Evolutionary conservation across 2,329 filamentous ascomycete species (phyloP).

Genomic region (Neoascochyta sp.): DNA sequence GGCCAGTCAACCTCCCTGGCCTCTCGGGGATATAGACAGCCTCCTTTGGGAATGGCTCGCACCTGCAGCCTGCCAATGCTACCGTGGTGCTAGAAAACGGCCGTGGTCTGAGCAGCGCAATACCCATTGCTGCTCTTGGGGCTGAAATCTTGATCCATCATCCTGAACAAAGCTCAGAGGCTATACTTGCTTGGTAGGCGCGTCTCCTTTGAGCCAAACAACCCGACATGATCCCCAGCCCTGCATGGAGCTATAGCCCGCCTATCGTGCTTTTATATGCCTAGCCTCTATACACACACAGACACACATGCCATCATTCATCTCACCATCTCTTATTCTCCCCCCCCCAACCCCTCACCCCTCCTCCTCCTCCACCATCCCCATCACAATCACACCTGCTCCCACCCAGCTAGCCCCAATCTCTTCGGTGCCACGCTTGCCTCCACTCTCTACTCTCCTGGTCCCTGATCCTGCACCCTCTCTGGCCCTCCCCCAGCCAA

Average conservation of each 20-base stretch:
- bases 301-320: conserved; percentile 25
- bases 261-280: conserved; percentile 34
- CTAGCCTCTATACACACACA: conserved; percentile 22
- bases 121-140: conserved; percentile 43
- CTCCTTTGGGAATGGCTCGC: conserved; percentile 43
- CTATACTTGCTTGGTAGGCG: conserved; percentile 37
- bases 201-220: conserved; percentile 41
- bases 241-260: conserved; percentile 36
- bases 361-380: conserved; percentile 17
- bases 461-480: conserved; percentile 1
- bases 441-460: conserved; percentile 6
- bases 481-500: conserved; percentile 19
- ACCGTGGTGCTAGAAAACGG: conserved; percentile 44
- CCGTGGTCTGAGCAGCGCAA: conserved; percentile 45
- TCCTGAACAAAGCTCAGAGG: conserved; percentile 28
- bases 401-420: too few species aligned
- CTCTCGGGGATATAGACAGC: conserved; percentile 41
- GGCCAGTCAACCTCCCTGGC: conserved; percentile 39
- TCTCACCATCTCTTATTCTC: conserved; percentile 15
- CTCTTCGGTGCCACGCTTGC: too few species aligned
- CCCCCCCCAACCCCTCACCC: too few species aligned
- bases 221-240: conserved; percentile 31
- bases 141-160: conserved; percentile 45
- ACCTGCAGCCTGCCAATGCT: conserved; percentile 48
- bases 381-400: too few species aligned